Evolutionary conservation across 345 rosid species (phyloP), one percentile per base, ranked within the genome.

Genomic region (Arabidopsis suecica): DNA sequence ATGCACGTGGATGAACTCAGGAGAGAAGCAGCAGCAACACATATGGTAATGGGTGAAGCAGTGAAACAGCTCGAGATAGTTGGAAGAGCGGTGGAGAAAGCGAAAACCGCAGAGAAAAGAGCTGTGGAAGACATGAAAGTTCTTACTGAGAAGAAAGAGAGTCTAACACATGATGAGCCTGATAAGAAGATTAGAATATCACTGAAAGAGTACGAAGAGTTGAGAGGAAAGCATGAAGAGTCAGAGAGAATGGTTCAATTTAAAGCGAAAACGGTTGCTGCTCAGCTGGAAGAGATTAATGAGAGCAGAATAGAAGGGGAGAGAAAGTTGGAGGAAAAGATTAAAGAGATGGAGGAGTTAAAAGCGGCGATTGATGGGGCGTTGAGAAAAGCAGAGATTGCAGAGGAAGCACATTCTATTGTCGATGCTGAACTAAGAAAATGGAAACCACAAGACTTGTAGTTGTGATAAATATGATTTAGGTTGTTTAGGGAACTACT

Each of bases 351-450:
- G 3, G 88, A 85, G 53, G 90, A 88, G 75, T 82, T 92, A 33
- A 67, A 87, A 40, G 78, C 61, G 0, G 94, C 87, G 0, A 92
- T 87, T 11, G 97, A 84, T 9, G 63, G 77, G 3, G 99, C 97
- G 0, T 53, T 90, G 79, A 87, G 81, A 78, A 86, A 89, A 18
- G 91, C 91, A 12, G 87, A 88, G 71, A 77, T 70, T 64, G 92
- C 97, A 2, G 89, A 87, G 69, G 87, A 91, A 9, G 97, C 96
- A 7, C 85, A 87, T 57, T 73, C 16, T 57, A 85, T 78, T 22
- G 82, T 95, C 0, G 87, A 90, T 66, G 86, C 71, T 44, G 97
- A 95, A 75, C 97, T 95, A 76, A 65, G 30, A 45, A 89, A 75
- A 72, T 81, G 89, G 87, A 90, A 84, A 72, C 81, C 81, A 65